Evolutionary conservation across 2,329 filamentous ascomycete species (phyloP), one percentile per base, ranked within the genome.

Genomic region (Venturia asperata): DNA sequence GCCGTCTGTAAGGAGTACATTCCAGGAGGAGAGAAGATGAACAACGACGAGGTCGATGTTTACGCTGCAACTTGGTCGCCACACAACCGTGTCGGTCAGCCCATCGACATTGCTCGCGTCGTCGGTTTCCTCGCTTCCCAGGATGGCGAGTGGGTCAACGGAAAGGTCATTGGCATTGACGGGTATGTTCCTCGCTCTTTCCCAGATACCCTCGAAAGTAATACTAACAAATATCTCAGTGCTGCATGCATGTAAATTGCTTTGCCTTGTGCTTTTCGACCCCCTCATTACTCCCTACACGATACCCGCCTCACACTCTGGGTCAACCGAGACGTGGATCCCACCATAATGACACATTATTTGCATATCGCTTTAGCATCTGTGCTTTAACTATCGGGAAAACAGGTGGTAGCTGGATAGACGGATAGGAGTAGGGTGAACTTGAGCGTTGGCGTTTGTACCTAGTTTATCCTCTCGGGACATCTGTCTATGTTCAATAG

Each of bases 91-190:
- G 85, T 87, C 66, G 86, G 86, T 69, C 84, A 87, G 68, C 86
- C 86, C 66, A 83, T 87, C 72, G 86, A 88, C 72, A 84, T 89
- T 73, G 86, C 86, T 68, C 83, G 85, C 67, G 84, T 87, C 21
- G 85, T 87, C 65, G 84, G 82, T 77, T 78, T 84, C 80, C 70
- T 87, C 74, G 73, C 85, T 70, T 75, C 82, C 73, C 76, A 87
- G 78, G 76, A 86, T 75, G 74, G 84, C 73, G 78, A 87, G 72
- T 81, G 72, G 81, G 77, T 82, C 67, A 82, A 82, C 72, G 80
- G 80, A 72, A 82, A 82, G 77, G 78, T 82, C 72, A 79, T 82
- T 68, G 80, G 79, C 21, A 63, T 63, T 63, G 62, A 63, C 24
- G 62, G 62, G 62, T 63, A 63, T 61, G 60, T 61, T 61, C 5